Percentiles rank a stretch among this genome's conserved stretches.
Conservation (phyloP, 441 rosid genomes). For the Populus hybrid region DNA sequence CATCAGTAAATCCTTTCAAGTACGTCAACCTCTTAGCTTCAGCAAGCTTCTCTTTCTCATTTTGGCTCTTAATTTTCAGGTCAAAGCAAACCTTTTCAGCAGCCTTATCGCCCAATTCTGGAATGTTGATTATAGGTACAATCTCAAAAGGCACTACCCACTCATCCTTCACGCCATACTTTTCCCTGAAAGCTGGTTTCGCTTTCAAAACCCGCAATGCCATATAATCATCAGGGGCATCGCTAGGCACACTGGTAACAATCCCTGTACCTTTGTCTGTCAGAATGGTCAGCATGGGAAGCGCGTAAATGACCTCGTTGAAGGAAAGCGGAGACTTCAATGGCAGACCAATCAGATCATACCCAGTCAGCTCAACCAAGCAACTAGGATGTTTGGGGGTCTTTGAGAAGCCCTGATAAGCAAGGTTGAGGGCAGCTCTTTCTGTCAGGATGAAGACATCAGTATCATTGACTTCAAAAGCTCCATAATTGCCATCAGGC, state of each 20-base stretch:
- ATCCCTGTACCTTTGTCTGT: conserved; percentile 94
- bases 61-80: conserved; percentile 83
- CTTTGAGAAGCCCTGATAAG: conserved; percentile 79
- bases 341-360: conserved; percentile 84
- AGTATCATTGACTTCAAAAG: conserved; percentile 78
- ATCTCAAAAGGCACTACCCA: conserved; percentile 80
- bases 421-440: conserved; percentile 83
- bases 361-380: conserved; percentile 74
- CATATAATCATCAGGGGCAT: conserved; percentile 92
- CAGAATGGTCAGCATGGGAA: conserved; percentile 87
- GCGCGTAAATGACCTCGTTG: conserved; percentile 72
- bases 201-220: conserved; percentile 70
- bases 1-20: conserved; percentile 84
- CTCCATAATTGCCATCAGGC: conserved; percentile 94
- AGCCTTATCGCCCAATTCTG: conserved; percentile 80
- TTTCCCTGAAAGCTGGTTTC: conserved; percentile 74
- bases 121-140: conserved; percentile 73
- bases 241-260: conserved; percentile 94
- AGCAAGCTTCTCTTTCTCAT: conserved; percentile 83
- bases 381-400: conserved; percentile 69
- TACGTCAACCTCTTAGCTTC: conserved; percentile 89
- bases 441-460: conserved; percentile 69
- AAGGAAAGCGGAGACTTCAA: conserved; percentile 71
- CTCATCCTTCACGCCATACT: conserved; percentile 81
- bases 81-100: conserved; percentile 82